These are phyloP conservation scores for Xylaria sp. DNA, from an alignment of 2,329 filamentous ascomycete species.

Conservation along the genomic window DNA sequence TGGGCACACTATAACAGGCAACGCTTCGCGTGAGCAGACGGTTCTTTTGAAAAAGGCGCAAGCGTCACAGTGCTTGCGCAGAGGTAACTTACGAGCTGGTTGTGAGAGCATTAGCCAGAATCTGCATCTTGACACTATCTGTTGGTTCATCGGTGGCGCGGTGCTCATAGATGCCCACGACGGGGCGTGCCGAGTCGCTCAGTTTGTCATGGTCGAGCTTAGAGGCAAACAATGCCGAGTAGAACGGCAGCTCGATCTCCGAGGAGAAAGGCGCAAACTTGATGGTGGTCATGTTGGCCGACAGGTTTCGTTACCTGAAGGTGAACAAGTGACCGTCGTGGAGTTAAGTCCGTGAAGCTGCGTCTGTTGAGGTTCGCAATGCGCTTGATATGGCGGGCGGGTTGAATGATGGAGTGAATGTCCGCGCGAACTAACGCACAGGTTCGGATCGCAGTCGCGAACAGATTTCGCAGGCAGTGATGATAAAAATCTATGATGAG, in stretches of 20 bases:
- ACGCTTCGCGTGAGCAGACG: conserved; percentile 19
- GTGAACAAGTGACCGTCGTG: not conserved
- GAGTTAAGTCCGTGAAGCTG: not conserved
- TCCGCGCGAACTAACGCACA: not conserved
- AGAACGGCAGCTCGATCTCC: conserved; percentile 93
- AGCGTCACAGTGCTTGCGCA: not conserved
- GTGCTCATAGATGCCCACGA: conserved; percentile 86
- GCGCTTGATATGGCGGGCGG: not conserved
- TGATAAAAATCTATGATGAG: too few relatives aligned
- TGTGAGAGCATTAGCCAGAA: conserved; percentile 79
- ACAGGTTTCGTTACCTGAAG: not conserved
- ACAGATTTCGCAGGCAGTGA: not conserved
- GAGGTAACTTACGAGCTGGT: conserved; percentile 63
- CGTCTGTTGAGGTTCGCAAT: not conserved
- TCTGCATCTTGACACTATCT: conserved; percentile 81
- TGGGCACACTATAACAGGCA: conserved; percentile 50
- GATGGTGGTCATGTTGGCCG: conserved; percentile 37
- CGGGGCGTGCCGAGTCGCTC: conserved; percentile 81
- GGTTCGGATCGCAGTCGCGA: not conserved
- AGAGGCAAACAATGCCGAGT: conserved; percentile 80
- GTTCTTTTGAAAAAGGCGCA: not conserved
- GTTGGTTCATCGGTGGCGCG: conserved; percentile 64
- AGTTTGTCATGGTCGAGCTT: conserved; percentile 98
- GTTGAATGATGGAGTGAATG: not conserved
- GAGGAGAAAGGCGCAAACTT: conserved; percentile 86